Evolutionary conservation across 148 eudicot genomes (phyloP), one percentile per base, ranked within the genome.

Genomic region (Rheum nobile): DNA sequence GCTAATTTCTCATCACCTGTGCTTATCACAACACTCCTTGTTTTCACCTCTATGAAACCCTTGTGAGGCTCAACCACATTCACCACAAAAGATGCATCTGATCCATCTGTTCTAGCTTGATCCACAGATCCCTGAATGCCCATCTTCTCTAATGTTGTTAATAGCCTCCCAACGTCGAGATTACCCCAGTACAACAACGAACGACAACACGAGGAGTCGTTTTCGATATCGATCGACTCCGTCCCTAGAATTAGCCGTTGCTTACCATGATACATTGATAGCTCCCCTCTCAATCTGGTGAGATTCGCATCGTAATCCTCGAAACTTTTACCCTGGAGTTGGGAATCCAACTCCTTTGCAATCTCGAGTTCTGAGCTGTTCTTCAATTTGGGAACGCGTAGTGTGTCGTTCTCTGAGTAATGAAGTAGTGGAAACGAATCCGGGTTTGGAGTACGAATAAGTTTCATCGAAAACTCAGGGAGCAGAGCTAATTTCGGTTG

Each of bases 271-370:
- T 88, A 90, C 55, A 88, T 31, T 17, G 76, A 68, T 41, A 95
- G 87, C 68, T 90, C 87, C 12, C 97, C 98, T 79, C 84, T 85
- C 68, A 91, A 76, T 81, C 88, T 91, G 21, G 88, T 69, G 19
- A 87, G 42, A 29, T 71, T 79, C 19, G 83, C 47, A 34, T 84
- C 84, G 37, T 75, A 74, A 43, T 81, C 81, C 70, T 73, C 78
- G 61, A 90, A 34, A 67, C 75, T 83, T 57, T 78, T 84, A 86
- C 83, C 82, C 16, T 68, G 73, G 75, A 85, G 79, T 73, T 70
- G 79, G 41, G 85, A 76, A 77, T 79, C 89, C 80, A 91, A 75
- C 47, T 90, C 93, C 70, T 82, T 32, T 46, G 81, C 78, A 70
- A 95, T 90, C 74, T 83, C 80, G 3, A 91, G 72, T 29, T 89